These are phyloP conservation scores for Xerocomellus dryophilus DNA, from an alignment of 768 basidiomycete genomes.

Conservation along the genomic window DNA sequence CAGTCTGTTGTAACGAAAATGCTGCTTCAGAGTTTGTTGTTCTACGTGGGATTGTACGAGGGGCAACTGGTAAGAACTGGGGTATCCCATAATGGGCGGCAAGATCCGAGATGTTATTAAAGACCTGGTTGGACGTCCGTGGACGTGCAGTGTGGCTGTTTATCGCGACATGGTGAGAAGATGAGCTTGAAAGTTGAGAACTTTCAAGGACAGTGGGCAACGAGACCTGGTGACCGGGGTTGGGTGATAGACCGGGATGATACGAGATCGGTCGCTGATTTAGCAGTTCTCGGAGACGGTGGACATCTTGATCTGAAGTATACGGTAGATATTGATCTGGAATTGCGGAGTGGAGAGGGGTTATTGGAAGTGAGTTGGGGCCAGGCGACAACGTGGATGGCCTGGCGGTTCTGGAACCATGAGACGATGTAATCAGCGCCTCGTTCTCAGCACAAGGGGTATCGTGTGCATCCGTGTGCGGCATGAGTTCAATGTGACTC, in stretches of 20 bases:
- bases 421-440: constrained; percentile 43
- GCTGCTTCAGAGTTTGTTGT: constrained; percentile 35
- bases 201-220: constrained; percentile 46
- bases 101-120: constrained; percentile 61
- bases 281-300: constrained; percentile 35
- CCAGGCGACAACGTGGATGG: constrained; percentile 50
- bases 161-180: constrained; percentile 57
- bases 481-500: constrained; percentile 21
- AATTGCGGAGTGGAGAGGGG: constrained; percentile 45
- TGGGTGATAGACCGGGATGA: constrained; percentile 35
- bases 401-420: constrained; percentile 54
- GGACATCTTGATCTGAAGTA: constrained; percentile 45
- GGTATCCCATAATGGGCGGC: constrained; percentile 81
- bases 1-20: constrained; percentile 24
- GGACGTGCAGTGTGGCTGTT: constrained; percentile 54
- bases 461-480: constrained; percentile 24
- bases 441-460: constrained; percentile 35
- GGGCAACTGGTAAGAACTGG: constrained; percentile 63
- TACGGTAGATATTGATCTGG: constrained; percentile 39
- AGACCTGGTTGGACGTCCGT: constrained; percentile 65
- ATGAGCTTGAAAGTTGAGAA: constrained; percentile 49
- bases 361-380: constrained; percentile 23
- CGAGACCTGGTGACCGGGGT: constrained; percentile 40
- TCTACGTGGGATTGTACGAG: constrained; percentile 53
- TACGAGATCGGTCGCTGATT: constrained; percentile 46